These are phyloP conservation scores for Psilocybe sp. DNA, from an alignment of 768 basidiomycete genomes.

Conservation along the genomic window DNA sequence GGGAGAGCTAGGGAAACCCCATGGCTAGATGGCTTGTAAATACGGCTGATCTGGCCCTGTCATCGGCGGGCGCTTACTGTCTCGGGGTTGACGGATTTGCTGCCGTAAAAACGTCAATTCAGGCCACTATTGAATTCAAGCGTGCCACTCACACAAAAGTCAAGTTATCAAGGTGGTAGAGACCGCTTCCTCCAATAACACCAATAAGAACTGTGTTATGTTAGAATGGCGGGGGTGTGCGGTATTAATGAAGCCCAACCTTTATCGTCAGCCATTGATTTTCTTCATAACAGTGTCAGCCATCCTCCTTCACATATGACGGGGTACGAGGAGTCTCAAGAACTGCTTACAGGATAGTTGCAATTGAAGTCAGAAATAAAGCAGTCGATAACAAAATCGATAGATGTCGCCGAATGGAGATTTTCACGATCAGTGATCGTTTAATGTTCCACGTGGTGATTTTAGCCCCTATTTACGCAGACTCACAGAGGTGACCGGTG, in stretches of 20 bases:
- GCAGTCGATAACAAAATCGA: too few relatives aligned
- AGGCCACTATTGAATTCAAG: background rate
- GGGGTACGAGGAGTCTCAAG: too few relatives aligned
- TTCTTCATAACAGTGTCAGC: too few relatives aligned
- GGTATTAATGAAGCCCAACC: background rate
- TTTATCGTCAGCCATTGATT: conserved; percentile 16
- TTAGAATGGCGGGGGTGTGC: background rate
- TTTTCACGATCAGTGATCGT: too few relatives aligned
- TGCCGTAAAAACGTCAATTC: conserved; percentile 22
- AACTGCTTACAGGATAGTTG: too few relatives aligned
- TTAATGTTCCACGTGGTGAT: too few relatives aligned
- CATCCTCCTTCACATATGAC: too few relatives aligned
- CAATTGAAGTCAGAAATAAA: too few relatives aligned
- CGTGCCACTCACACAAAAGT: conserved; percentile 66
- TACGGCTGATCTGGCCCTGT: background rate
- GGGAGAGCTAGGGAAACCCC: conserved; percentile 89
- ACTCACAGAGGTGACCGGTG: too few relatives aligned
- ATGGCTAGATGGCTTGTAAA: conserved; percentile 55
- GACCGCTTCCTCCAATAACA: conserved; percentile 88
- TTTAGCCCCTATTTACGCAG: too few relatives aligned
- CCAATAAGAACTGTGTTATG: conserved; percentile 68
- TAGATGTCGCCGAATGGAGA: too few relatives aligned
- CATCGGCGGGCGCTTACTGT: conserved; percentile 51
- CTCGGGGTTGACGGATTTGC: conserved; percentile 73
- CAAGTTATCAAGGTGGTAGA: conserved; percentile 92